These are phyloP conservation scores for Fomitopsis pinicola DNA, from an alignment of 1,284 basidiomycete species.

Conservation along the genomic window DNA sequence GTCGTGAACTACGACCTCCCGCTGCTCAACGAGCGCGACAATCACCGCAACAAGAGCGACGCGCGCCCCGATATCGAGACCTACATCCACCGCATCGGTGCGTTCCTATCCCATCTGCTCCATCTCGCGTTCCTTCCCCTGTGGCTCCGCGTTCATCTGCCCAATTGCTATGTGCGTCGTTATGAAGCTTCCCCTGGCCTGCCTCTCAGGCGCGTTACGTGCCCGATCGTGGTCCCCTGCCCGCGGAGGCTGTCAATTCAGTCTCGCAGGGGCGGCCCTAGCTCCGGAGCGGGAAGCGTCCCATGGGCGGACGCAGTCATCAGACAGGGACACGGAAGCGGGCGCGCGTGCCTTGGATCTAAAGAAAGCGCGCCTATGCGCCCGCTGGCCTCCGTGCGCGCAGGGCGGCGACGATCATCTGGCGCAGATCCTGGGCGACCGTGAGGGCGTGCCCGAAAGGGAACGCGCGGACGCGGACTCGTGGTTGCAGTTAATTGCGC, in stretches of 20 bases:
- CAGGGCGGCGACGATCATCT: not conserved
- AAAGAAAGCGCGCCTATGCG: not conserved
- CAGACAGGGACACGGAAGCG: not conserved
- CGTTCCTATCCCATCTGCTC: constrained; percentile 22
- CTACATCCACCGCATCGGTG: constrained; percentile 97
- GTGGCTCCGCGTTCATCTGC: not conserved
- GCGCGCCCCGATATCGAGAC: constrained; percentile 88
- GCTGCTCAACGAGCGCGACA: constrained; percentile 67
- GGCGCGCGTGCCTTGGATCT: not conserved
- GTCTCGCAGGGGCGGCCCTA: not conserved
- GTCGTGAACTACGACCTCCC: constrained; percentile 99
- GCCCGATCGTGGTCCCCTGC: not conserved
- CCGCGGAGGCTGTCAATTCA: not conserved
- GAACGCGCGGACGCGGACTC: not conserved
- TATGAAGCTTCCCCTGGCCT: not conserved
- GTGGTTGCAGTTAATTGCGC: not conserved
- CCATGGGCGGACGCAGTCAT: not conserved
- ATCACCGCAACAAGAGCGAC: constrained; percentile 35
- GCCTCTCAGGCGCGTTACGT: not conserved
- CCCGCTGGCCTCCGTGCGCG: not conserved
- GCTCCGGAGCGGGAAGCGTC: not conserved
- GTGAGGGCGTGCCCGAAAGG: not conserved
- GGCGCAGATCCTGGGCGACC: not conserved
- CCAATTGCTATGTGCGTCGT: not conserved
- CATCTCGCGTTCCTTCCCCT: not conserved